phyloP scores from a whole-genome alignment of 371 early-diverging fungal species.

The Mortierella polycephala region DNA sequence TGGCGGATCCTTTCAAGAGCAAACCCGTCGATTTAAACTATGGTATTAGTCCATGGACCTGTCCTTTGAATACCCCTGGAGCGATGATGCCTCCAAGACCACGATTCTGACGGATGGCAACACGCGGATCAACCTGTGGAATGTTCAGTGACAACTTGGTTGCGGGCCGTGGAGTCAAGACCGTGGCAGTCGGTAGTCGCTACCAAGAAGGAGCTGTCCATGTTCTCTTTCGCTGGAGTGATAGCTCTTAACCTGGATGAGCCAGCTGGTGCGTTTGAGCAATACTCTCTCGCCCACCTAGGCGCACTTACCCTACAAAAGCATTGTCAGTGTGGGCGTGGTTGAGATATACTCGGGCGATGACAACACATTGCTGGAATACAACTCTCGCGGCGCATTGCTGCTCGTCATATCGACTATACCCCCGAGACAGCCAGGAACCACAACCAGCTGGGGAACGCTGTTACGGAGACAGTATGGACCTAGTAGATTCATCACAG shows the following conservation, averaged over 20 bases:
- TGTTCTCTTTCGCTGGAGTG: conserved; percentile 33
- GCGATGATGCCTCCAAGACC: conserved; percentile 20
- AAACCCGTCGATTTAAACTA: too few species aligned
- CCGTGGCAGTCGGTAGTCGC: conserved; percentile 21
- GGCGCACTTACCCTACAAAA: conserved; percentile 9
- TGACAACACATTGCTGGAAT: conserved; percentile 20
- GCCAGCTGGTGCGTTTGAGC: conserved; percentile 4
- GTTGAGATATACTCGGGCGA: conserved; percentile 2
- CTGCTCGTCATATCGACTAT: conserved; percentile 22
- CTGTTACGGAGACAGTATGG: conserved; percentile 24
- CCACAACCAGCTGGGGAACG: conserved; percentile 23
- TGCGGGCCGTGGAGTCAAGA: conserved; percentile 18
- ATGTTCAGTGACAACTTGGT: conserved; percentile 18
- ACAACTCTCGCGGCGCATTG: conserved; percentile 10
- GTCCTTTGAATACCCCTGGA: conserved; percentile 17
- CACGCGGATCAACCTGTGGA: conserved; percentile 35
- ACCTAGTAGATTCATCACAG: neutral
- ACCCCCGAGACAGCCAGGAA: conserved; percentile 14
- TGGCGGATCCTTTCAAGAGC: conserved; percentile 12
- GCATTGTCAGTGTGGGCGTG: neutral
- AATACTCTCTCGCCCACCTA: neutral
- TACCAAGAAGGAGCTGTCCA: conserved; percentile 12
- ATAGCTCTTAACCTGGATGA: conserved; percentile 1
- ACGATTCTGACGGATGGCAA: conserved; percentile 27
- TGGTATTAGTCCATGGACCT: conserved; percentile 10